Base-by-base conservation (phyloP, 2,329 filamentous ascomycete genomes). In the Emmonsiellopsis sp. region DNA sequence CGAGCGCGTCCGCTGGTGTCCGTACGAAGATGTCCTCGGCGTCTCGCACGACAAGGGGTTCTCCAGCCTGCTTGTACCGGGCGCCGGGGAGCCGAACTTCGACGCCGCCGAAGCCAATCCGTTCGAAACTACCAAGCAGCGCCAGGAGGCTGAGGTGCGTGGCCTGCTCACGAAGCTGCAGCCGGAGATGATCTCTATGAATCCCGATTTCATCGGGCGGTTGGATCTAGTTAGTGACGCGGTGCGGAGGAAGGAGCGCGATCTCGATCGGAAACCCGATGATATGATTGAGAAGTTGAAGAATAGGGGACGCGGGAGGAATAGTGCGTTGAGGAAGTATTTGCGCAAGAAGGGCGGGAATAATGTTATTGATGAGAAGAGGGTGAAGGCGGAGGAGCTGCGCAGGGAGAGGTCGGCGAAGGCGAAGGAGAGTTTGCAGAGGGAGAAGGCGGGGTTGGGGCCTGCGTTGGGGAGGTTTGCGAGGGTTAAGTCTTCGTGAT, bases 341-440 rank as follows among this genome's bases (percentile, higher is more conserved):
- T 71, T 97, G 65, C 78, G 93, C 60, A 97, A 97, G 82, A 91
- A 93, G 74, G 84, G 88, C 45, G 85, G 86, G 65, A 88, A 86
- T 78, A 97, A 97, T 69, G 82, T 98, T 54, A 90, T 98, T 68
- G 93, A 98, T 75, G 93, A 96, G 78, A 91, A 92, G 80, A 85
- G 87, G 66, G 72, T 95, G 69, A 84, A 85, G 66, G 85, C 91
- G 47, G 88, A 96, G 68, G 88, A 90, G 71, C 76, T 95, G 67
- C 84, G 86, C 75, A 80, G 82, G 66, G 77, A 79, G 60, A 77
- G 80, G 63, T 83, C 85, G 60, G 82, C 86, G 68, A 82, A 82
- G 68, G 80, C 85, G 61, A 80, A 84, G 67, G 81, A 84, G 63
- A 84, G 79, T 63, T 73, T 85, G 61, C 78, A 82, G 63, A 79